These are phyloP conservation scores for Suillus variegatus DNA, from an alignment of 768 basidiomycete genomes.

Conservation along the genomic window DNA sequence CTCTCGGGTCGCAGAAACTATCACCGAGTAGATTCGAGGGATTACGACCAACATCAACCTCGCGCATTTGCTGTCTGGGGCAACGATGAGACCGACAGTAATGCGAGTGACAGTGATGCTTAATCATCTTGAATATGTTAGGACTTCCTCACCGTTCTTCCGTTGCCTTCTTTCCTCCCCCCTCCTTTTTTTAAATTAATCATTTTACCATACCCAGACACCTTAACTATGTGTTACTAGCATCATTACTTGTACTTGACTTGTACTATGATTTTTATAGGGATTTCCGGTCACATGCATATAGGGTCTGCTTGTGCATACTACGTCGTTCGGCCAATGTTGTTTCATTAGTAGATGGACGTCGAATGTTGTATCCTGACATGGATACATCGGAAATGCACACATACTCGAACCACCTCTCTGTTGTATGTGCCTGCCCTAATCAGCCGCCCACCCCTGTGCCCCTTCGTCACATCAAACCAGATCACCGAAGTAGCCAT, in stretches of 20 bases:
- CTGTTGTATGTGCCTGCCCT: too few species aligned
- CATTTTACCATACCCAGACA: conserved; percentile 1
- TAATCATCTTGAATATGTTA: conserved; percentile 17
- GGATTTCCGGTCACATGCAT: neutral
- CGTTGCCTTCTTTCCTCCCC: neutral
- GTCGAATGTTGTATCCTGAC: neutral
- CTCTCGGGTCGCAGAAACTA: conserved; percentile 15
- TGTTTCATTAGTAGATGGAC: too few species aligned
- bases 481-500: too few species aligned
- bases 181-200: neutral
- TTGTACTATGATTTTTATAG: neutral
- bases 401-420: too few species aligned
- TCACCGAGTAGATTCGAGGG: conserved; percentile 19
- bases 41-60: conserved; percentile 32
- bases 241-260: conserved; percentile 2
- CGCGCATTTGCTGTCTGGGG: conserved; percentile 86
- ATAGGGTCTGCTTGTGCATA: neutral
- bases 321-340: too few species aligned
- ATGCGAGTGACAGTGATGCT: conserved; percentile 70
- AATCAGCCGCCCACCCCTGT: too few species aligned
- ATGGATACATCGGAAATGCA: too few species aligned
- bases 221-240: neutral
- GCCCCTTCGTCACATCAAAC: too few species aligned
- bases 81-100: conserved; percentile 86
- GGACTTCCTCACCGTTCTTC: neutral